Conservation (phyloP, 1,139 yeast species). For the Suhomyces chickasaworum region DNA sequence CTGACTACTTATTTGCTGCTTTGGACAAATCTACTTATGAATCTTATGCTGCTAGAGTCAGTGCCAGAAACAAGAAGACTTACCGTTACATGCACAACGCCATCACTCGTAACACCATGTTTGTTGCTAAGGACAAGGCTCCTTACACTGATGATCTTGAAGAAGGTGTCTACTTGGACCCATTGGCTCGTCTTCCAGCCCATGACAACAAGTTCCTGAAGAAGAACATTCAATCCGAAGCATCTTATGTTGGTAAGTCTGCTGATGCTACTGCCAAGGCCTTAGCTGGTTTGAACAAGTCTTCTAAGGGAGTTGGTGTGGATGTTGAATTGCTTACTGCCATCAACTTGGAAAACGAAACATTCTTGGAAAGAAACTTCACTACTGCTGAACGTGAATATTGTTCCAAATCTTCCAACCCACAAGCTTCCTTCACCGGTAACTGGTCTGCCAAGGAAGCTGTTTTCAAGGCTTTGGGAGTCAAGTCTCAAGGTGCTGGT, state of each 20-base stretch:
- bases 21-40: conserved; percentile 71
- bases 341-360: conserved; percentile 79
- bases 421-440: conserved; percentile 93
- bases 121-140: conserved; percentile 89
- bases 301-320: conserved; percentile 84
- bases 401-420: conserved; percentile 70
- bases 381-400: conserved; percentile 77
- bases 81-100: conserved; percentile 97
- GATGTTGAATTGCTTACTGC: conserved; percentile 90
- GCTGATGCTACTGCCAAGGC: conserved; percentile 53
- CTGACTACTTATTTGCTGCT: conserved; percentile 89
- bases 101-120: conserved; percentile 85
- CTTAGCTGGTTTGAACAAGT: conserved; percentile 48
- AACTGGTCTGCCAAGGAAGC: conserved; percentile 99
- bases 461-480: conserved; percentile 92
- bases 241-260: conserved; percentile 37
- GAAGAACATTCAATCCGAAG: conserved; percentile 40
- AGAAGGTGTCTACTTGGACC: conserved; percentile 89
- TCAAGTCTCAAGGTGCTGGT: conserved; percentile 90
- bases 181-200: conserved; percentile 79
- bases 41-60: conserved; percentile 69
- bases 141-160: conserved; percentile 91
- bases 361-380: conserved; percentile 90
- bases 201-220: conserved; percentile 52
- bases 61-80: conserved; percentile 82